phyloP scores from a whole-genome alignment of 2,329 filamentous ascomycete species.

The Talaromyces sp. region DNA sequence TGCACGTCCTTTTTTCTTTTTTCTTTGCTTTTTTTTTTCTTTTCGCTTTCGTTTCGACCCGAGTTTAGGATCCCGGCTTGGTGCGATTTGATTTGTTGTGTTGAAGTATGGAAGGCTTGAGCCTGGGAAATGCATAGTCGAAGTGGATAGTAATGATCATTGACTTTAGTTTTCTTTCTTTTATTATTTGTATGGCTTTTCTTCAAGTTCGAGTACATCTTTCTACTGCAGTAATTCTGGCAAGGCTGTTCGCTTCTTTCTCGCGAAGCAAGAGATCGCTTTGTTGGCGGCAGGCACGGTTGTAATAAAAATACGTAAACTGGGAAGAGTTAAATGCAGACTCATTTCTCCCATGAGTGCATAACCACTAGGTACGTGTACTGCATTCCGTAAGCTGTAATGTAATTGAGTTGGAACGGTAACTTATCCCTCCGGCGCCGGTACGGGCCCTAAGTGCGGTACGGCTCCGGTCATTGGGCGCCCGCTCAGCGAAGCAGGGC shows the following conservation, averaged over 20 bases:
- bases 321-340: background rate
- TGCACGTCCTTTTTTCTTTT: conserved; percentile 6
- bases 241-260: background rate
- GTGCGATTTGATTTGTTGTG: background rate
- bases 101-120: background rate
- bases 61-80: background rate
- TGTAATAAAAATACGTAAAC: conserved; percentile 6
- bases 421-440: background rate
- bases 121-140: background rate
- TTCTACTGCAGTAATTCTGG: too few relatives aligned
- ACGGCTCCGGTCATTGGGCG: background rate
- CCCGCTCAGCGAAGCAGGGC: background rate
- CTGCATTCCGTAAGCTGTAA: background rate
- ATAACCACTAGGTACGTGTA: background rate
- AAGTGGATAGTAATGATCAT: conserved; percentile 1
- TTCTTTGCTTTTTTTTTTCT: background rate
- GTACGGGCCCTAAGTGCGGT: background rate
- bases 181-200: background rate
- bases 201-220: background rate
- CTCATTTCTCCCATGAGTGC: background rate
- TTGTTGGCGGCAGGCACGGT: conserved; percentile 2
- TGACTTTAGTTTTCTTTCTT: background rate
- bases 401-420: background rate
- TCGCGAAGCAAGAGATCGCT: background rate
- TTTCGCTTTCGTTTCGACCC: background rate